Evolutionary conservation across 306 rosid species (phyloP), one percentile per base, ranked within the genome.

Genomic region (Mucuna pruriens): DNA sequence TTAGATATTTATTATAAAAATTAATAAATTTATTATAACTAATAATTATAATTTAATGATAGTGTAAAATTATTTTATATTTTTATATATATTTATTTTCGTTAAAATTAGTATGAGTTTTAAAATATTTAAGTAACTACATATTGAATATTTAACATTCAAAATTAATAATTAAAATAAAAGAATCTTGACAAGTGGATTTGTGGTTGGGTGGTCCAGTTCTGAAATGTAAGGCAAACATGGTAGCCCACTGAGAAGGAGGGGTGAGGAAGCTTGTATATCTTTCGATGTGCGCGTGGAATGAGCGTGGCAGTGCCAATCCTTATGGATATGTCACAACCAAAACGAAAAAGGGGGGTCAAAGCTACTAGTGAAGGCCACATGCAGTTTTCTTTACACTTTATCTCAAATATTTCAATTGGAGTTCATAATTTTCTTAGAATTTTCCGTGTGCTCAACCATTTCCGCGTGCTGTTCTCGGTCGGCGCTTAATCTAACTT

Each of bases 381-480:
- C 61, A 69, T 36, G 40, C 10, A 69, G 15, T 40, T 25, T 16
- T 51, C 9, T 29, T 52, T 23, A 29, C 31, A 1, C 31, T 29
- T 29, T 29, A 29, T 29, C 31, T 1, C 1, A 29, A 29, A 29
- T 29, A 29, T 29, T 29, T 29, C 31, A 29, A 29, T 29, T 3
- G 31, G 31, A 1, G 52, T 38, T 44, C 11, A 2, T 33, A 6
- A 17, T 64, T 78, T 73, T 44, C 39, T 52, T 54, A 40, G 71
- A 65, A 85, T 3, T 78, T 78, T 78, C 83, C 75, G 88, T 57
- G 85, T 80, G 82, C 87, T 45, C 12, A 54, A 42, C 65, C 34
- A 38, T 79, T 85, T 85, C 85, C 86, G 89, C 78, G 83, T 80
- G 78, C 78, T 29, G 34, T 17, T 51, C 31, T 46, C 7, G 4